Base-by-base conservation (phyloP, 768 basidiomycete species). In the Sarcodon aspratus region DNA sequence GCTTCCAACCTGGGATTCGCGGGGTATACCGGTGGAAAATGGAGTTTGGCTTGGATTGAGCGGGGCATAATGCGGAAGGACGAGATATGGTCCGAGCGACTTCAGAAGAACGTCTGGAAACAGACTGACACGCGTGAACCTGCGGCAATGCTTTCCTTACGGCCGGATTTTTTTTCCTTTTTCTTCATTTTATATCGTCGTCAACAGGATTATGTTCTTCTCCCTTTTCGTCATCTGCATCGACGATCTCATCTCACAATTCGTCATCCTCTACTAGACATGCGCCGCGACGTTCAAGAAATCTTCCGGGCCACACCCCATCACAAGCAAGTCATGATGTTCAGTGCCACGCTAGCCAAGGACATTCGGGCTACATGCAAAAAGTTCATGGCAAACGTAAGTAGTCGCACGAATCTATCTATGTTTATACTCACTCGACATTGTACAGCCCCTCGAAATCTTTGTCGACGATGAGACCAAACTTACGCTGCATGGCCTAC, bases 261-360 rank as follows among this genome's bases (percentile, higher is more conserved):
- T 76, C 77, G 73, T 75, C 76, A 74, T 70, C 76, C 72, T 72
- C 73, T 72, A 75, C 69, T 80, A 99, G 96, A 98, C 84, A 99
- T 99, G 96, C 95, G 96, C 73, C 91, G 96, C 63, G 96, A 99
- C 65, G 95, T 99, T 55, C 96, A 99, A 81, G 96, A 99, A 73
- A 98, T 99, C 61, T 99, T 98, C 80, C 85, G 95, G 60, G 79
- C 91, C 13, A 98, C 96, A 15, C 96, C 96, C 46, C 95, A 96
- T 68, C 93, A 96, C 78, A 99, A 99, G 74, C 95, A 99, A 76
- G 96, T 99, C 57, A 99, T 99, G 96, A 99, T 99, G 96, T 99
- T 99, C 76, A 95, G 92, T 59, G 96, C 96, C 36, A 99, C 96
- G 1, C 70, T 99, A 52, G 82, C 91, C 50, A 98, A 99, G 74